Base-by-base conservation (phyloP, 139 green algal genomes). In the Picochlorum sp. region DNA sequence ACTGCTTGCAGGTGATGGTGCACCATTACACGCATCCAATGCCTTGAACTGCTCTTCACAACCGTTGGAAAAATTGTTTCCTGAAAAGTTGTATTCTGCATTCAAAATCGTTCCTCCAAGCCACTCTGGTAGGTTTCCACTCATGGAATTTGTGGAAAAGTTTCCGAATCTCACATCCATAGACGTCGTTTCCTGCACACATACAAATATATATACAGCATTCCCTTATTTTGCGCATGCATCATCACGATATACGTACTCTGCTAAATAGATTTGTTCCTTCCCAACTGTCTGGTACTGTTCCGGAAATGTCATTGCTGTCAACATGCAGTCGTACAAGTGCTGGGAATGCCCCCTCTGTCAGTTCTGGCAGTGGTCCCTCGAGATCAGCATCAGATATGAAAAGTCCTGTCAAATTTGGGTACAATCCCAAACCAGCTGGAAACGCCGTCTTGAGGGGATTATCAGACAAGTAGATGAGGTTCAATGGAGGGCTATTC, bases 281-380 rank as follows among this genome's bases (percentile, higher is more conserved):
- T 58, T 65, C 20, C 58, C 58, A 65, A 52, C 58, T 65, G 41
- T 65, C 23, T 15, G 58, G 58, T 28, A 65, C 23, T 31, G 21
- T 51, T 31, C 58, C 58, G 26, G 20, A 18, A 15, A 65, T 24
- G 15, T 65, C 20, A 52, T 65, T 65, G 13, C 15, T 59, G 20
- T 65, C 20, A 6, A 65, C 23, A 30, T 57, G 57, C 8, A 65
- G n/a, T 7, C 23, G 58, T 50, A 45, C n/a, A 28, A 65, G 21
- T 20, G 18, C 14, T 51, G 20, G 58, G 23, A 50, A 50, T 21
- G 13, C 21, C 14, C 23, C 44, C 9, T 65, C 58, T 49, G 41
- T 7, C 14, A 65, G n/a, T 30, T 65, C 58, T 49, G 58, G 58
- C 20, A 65, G 23, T 18, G n/a, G 58, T 26, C 58, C 58, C 13